phyloP scores from a whole-genome alignment of 805 yeast species.

The Zygosaccharomyces lentus region DNA sequence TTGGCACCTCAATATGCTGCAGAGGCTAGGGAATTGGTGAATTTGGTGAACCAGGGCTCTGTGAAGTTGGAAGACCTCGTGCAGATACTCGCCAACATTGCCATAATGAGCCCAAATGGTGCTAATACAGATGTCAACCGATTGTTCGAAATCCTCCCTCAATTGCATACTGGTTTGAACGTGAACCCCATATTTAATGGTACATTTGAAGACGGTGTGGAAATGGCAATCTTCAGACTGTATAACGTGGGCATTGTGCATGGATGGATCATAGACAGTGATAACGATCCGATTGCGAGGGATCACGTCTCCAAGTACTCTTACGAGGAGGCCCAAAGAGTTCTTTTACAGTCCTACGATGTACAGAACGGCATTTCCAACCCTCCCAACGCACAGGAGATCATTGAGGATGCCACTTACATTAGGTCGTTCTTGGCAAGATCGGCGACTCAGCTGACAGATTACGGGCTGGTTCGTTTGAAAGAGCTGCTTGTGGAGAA shows the following conservation, averaged over 20 bases:
- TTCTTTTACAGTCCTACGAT: constrained; percentile 46
- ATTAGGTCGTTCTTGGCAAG: constrained; percentile 49
- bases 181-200: constrained; percentile 71
- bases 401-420: constrained; percentile 34
- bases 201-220: constrained; percentile 49
- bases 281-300: constrained; percentile 33
- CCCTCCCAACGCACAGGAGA: constrained; percentile 26
- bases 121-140: constrained; percentile 36
- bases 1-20: constrained; percentile 39
- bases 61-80: constrained; percentile 43
- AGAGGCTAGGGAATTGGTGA: constrained; percentile 29
- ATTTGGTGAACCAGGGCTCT: constrained; percentile 29
- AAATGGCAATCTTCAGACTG: constrained; percentile 51
- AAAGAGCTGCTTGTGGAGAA: constrained; percentile 44
- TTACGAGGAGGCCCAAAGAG: constrained; percentile 58
- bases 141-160: constrained; percentile 55
- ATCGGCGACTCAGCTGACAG: constrained; percentile 74
- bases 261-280: constrained; percentile 72
- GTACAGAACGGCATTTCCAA: constrained; percentile 25
- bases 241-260: constrained; percentile 65
- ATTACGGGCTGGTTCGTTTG: constrained; percentile 53
- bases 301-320: constrained; percentile 41
- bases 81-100: constrained; percentile 47
- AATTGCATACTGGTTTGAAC: constrained; percentile 62
- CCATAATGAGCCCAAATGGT: constrained; percentile 32